phyloP scores from a whole-genome alignment of 2,329 filamentous ascomycete genomes.

The Diatrype stigma region DNA sequence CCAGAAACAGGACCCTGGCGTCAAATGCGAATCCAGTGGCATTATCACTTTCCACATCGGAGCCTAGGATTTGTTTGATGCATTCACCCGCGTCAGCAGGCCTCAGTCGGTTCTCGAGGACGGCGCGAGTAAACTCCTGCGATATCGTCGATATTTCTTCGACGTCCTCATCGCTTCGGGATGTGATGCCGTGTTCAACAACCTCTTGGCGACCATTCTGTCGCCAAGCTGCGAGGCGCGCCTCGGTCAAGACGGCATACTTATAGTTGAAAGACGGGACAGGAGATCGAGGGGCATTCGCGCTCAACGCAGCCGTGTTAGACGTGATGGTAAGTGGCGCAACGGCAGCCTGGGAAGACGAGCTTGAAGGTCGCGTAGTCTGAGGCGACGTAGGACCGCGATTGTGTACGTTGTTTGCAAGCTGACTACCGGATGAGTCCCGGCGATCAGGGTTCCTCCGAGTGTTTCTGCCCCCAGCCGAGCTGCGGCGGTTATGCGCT shows the following conservation, averaged over 20 bases:
- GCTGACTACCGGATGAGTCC: constrained; percentile 42
- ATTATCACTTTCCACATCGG: constrained; percentile 47
- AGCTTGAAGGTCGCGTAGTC: constrained; percentile 31
- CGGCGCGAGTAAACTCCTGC: constrained; percentile 78
- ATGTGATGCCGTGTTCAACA: constrained; percentile 59
- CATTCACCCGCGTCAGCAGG: constrained; percentile 66
- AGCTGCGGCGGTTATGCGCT: constrained; percentile 32
- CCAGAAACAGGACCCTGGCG: constrained; percentile 70
- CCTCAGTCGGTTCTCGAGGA: constrained; percentile 64
- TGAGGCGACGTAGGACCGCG: constrained; percentile 29
- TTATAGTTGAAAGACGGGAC: constrained; percentile 52
- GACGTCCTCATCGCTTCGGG: constrained; percentile 63
- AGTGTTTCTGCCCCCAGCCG: constrained; percentile 41
- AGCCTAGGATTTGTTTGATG: constrained; percentile 69
- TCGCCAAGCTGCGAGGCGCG: constrained; percentile 64
- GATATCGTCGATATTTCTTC: constrained; percentile 68
- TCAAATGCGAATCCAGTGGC: constrained; percentile 48
- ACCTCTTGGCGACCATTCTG: constrained; percentile 63
- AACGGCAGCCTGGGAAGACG: constrained; percentile 30
- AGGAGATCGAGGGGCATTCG: constrained; percentile 25
- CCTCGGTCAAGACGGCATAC: constrained; percentile 73
- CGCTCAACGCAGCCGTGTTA: constrained; percentile 17
- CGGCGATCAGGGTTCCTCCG: constrained; percentile 46
- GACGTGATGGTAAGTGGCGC: constrained; percentile 20
- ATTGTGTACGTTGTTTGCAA: constrained; percentile 20